Conservation (phyloP, 2,329 filamentous ascomycete genomes). For the Cercospora nicotianae region DNA sequence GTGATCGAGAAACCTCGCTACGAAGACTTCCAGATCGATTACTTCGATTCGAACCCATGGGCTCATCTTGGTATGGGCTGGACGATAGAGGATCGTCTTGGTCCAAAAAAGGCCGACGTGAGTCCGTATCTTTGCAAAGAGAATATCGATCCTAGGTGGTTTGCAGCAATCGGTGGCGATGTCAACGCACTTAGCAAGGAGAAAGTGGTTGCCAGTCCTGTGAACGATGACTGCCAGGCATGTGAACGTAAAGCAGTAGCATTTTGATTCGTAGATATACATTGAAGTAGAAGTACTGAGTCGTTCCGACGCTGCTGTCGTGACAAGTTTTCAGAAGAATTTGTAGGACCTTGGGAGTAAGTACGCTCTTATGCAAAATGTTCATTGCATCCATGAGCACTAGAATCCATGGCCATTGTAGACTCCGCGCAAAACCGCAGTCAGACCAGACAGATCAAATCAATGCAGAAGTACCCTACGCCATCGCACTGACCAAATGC, state of each 20-base stretch:
- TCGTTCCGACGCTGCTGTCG: neutral
- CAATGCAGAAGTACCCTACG: neutral
- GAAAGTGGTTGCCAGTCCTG: neutral
- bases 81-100: conserved; percentile 35
- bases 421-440: neutral
- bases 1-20: conserved; percentile 44
- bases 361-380: neutral
- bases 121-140: conserved; percentile 44
- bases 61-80: conserved; percentile 47
- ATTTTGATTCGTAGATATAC: neutral
- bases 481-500: neutral
- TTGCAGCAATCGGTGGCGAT: conserved; percentile 31
- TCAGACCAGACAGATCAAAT: neutral
- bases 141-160: conserved; percentile 47
- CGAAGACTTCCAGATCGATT: conserved; percentile 48
- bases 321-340: neutral
- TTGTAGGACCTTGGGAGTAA: too few species aligned
- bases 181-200: conserved; percentile 14
- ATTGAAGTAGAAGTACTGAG: neutral
- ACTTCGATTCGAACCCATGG: conserved; percentile 45
- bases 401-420: too few species aligned
- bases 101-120: conserved; percentile 35
- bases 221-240: neutral
- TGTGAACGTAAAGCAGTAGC: neutral
- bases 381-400: too few species aligned